These are phyloP conservation scores for Scleroderma bovista DNA, from an alignment of 768 basidiomycete genomes.

Conservation along the genomic window DNA sequence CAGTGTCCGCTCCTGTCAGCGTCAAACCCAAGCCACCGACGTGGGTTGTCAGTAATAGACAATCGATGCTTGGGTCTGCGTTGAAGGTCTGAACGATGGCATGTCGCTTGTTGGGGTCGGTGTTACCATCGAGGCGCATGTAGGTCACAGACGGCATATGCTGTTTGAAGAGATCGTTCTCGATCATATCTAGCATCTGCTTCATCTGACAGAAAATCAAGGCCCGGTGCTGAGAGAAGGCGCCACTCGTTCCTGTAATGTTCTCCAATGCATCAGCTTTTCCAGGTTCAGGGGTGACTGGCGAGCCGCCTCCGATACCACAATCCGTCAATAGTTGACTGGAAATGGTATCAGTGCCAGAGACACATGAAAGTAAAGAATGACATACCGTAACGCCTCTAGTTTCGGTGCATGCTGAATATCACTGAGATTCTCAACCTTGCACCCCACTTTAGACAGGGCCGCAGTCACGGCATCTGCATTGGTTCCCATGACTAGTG, in stretches of 20 bases:
- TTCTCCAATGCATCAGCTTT: constrained; percentile 68
- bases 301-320: constrained; percentile 68
- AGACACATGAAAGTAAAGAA: background rate
- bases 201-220: constrained; percentile 99
- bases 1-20: constrained; percentile 96
- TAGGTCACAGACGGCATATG: constrained; percentile 96
- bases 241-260: constrained; percentile 42
- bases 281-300: constrained; percentile 42
- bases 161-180: constrained; percentile 83
- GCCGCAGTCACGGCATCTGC: constrained; percentile 51
- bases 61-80: constrained; percentile 94
- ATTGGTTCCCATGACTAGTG: constrained; percentile 78
- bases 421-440: constrained; percentile 52
- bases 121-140: constrained; percentile 94
- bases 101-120: constrained; percentile 91
- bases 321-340: constrained; percentile 95
- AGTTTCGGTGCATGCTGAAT: constrained; percentile 93
- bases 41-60: constrained; percentile 90
- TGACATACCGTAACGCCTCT: constrained; percentile 75
- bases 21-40: constrained; percentile 96
- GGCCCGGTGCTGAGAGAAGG: constrained; percentile 94
- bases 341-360: constrained; percentile 5
- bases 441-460: constrained; percentile 49
- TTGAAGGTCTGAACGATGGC: constrained; percentile 98
- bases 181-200: constrained; percentile 97